Conservation (phyloP, 441 rosid genomes). For the Croton laevigatus region DNA sequence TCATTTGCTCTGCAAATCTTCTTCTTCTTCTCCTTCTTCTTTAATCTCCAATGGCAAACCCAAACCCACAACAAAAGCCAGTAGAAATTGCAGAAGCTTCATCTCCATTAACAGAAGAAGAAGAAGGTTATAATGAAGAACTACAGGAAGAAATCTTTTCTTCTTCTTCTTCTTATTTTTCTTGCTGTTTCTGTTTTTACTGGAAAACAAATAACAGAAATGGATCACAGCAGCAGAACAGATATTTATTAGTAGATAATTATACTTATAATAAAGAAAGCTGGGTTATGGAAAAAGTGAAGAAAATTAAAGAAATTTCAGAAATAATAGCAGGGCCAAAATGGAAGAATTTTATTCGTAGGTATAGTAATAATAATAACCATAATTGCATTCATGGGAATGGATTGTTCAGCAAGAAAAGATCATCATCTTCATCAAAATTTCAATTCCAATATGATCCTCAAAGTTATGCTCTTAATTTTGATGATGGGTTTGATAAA, state of each 20-base stretch:
- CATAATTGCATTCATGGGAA: background rate
- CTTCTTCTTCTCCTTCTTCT: background rate
- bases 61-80: background rate
- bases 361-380: conserved; percentile 22
- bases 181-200: conserved; percentile 39
- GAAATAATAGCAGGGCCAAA: conserved; percentile 55
- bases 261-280: conserved; percentile 13
- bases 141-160: conserved; percentile 18
- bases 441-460: conserved; percentile 57
- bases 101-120: conserved; percentile 12
- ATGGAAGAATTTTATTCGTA: conserved; percentile 62
- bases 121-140: conserved; percentile 17
- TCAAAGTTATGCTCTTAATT: conserved; percentile 65
- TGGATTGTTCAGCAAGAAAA: conserved; percentile 33
- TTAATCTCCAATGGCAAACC: background rate
- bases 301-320: conserved; percentile 42
- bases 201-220: conserved; percentile 24
- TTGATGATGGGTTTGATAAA: conserved; percentile 49
- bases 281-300: conserved; percentile 37
- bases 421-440: background rate
- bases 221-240: conserved; percentile 8
- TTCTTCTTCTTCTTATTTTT: too few species aligned
- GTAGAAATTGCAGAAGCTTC: conserved; percentile 25
- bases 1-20: too few species aligned
- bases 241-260: conserved; percentile 20